These are phyloP conservation scores for Phytophthora sansomeana DNA, from an alignment of 352 stramenopile species.

Conservation along the genomic window DNA sequence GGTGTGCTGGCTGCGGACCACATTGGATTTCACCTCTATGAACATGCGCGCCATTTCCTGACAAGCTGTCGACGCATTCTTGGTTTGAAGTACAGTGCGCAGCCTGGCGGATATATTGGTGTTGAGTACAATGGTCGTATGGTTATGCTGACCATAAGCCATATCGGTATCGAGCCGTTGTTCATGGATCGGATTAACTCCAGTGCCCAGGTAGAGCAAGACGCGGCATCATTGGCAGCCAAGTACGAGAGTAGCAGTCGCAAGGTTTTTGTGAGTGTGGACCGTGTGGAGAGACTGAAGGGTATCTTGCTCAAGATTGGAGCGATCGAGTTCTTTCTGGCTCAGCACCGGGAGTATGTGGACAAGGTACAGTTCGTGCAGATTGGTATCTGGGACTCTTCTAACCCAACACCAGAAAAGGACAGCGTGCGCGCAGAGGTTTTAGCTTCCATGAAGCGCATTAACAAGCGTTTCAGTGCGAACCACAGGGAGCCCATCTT, in stretches of 20 bases:
- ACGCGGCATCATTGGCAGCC: conserved; percentile 44
- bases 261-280: conserved; percentile 94
- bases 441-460: conserved; percentile 63
- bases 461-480: conserved; percentile 67
- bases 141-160: conserved; percentile 97
- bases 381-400: conserved; percentile 79
- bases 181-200: conserved; percentile 79
- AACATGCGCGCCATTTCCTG: conserved; percentile 98
- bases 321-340: conserved; percentile 95
- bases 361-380: conserved; percentile 89
- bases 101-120: conserved; percentile 92
- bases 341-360: conserved; percentile 79
- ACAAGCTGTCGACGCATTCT: conserved; percentile 94
- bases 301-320: conserved; percentile 98
- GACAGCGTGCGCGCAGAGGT: conserved; percentile 71
- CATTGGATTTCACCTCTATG: conserved; percentile 98
- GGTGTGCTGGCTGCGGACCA: conserved; percentile 98
- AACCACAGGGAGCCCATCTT: conserved; percentile 61
- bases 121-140: conserved; percentile 98
- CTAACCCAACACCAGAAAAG: conserved; percentile 78
- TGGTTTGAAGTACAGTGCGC: conserved; percentile 91
- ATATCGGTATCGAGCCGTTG: conserved; percentile 97
- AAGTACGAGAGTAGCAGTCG: conserved; percentile 67
- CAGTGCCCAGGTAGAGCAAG: conserved; percentile 61
- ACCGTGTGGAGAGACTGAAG: conserved; percentile 97